Percentiles rank a stretch among this genome's conserved stretches.
phyloP scores from a whole-genome alignment of 2,329 filamentous ascomycete genomes.

The Waltergamsia citrina region DNA sequence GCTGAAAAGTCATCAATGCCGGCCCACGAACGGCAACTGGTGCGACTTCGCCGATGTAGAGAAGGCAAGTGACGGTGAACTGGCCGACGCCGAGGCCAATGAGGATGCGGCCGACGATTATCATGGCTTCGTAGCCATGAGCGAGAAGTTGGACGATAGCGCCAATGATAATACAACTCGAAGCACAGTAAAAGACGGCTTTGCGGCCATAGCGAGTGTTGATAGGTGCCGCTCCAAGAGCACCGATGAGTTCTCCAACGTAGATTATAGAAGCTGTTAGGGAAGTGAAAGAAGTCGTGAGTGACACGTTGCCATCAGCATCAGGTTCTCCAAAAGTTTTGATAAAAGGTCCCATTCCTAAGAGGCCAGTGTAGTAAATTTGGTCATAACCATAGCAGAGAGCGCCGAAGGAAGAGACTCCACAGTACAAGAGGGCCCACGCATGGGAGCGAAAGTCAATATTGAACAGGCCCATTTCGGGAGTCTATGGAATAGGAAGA shows the following conservation, averaged over 20 bases:
- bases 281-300: conserved; percentile 13
- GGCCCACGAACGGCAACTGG: conserved; percentile 13
- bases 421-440: conserved; percentile 18
- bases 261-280: conserved; percentile 23
- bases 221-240: conserved; percentile 19
- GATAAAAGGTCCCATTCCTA: conserved; percentile 12
- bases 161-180: conserved; percentile 15
- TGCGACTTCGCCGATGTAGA: conserved; percentile 14
- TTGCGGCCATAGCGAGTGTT: conserved; percentile 21
- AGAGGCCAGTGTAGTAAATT: conserved; percentile 12
- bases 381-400: conserved; percentile 10
- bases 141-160: conserved; percentile 7
- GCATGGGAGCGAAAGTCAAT: conserved; percentile 1
- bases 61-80: conserved; percentile 9
- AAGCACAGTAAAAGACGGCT: conserved; percentile 17
- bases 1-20: conserved; percentile 19
- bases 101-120: conserved; percentile 9
- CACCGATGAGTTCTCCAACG: conserved; percentile 22
- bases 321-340: conserved; percentile 10
- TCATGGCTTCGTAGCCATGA: conserved; percentile 6
- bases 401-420: conserved; percentile 11
- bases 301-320: conserved; percentile 7
- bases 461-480: too few relatives aligned
- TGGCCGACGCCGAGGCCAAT: conserved; percentile 11
- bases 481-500: too few relatives aligned